Evolutionary conservation across 208 protist species (phyloP).

Genomic region (Blastocrithidia nonstop): DNA sequence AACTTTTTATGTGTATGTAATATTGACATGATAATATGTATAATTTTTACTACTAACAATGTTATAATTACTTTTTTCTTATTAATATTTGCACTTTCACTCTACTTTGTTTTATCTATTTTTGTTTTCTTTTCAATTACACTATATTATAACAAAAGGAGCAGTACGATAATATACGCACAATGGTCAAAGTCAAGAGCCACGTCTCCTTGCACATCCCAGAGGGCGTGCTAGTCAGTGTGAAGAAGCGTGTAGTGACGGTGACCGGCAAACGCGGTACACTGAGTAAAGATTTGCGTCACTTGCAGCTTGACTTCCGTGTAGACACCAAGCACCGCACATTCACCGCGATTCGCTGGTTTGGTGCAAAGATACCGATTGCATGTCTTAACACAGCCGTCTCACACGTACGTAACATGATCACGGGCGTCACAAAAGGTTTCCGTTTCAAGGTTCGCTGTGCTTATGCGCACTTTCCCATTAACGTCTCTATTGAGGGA

Average conservation of each 20-base stretch:
- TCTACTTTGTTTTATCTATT: too few relatives aligned
- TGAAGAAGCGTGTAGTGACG: constrained; percentile 59
- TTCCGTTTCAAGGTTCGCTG: constrained; percentile 98
- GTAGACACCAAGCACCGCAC: constrained; percentile 41
- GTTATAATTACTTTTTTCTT: too few relatives aligned
- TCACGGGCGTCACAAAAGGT: constrained; percentile 97
- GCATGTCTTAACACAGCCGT: constrained; percentile 92
- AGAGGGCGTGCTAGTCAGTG: constrained; percentile 40
- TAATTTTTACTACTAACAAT: too few relatives aligned
- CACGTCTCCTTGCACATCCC: constrained; percentile 41
- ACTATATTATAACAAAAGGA: too few relatives aligned
- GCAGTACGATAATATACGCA: too few relatives aligned
- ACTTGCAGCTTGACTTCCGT: constrained; percentile 86
- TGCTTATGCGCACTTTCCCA: constrained; percentile 99
- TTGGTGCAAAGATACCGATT: constrained; percentile 89
- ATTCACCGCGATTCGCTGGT: constrained; percentile 89
- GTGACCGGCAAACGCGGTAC: constrained; percentile 94
- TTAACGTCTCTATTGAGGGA: constrained; percentile 91
- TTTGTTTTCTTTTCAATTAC: too few relatives aligned
- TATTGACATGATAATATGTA: too few relatives aligned
- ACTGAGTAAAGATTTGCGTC: constrained; percentile 87
- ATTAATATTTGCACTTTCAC: too few relatives aligned
- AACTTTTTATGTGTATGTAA: too few relatives aligned
- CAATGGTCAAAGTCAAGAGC: constrained; percentile 82
- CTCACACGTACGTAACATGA: constrained; percentile 97